A percentile compares a stretch with the other conserved stretches of the same genome.
These are phyloP conservation scores for Sesbania bispinosa DNA, from an alignment of 306 rosid genomes.

Conservation along the genomic window DNA sequence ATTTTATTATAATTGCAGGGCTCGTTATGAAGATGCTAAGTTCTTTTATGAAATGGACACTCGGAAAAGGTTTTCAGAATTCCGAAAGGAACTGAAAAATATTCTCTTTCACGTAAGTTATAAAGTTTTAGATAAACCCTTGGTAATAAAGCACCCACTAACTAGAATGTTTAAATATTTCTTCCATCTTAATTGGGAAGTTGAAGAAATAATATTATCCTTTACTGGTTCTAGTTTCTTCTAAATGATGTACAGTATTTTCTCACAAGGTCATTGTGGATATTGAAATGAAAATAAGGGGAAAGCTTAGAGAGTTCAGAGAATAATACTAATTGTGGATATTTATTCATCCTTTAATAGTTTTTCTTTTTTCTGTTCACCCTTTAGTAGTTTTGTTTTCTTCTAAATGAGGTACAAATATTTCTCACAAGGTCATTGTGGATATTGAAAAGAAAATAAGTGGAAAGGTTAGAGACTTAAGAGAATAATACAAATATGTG, in stretches of 20 bases:
- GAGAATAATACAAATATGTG: constrained; percentile 1
- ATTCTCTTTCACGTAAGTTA: constrained; percentile 85
- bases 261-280: not conserved
- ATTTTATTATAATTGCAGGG: constrained; percentile 51
- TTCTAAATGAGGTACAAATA: not conserved
- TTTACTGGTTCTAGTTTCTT: not conserved
- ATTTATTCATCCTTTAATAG: no score
- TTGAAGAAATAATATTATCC: not conserved
- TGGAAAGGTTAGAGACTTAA: not conserved
- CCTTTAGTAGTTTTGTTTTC: not conserved
- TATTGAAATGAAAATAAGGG: not conserved
- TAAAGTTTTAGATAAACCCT: not conserved
- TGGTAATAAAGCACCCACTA: not conserved
- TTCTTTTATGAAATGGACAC: constrained; percentile 88
- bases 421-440: not conserved
- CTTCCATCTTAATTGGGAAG: constrained; percentile 3
- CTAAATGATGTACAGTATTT: not conserved
- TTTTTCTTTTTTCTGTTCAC: not conserved
- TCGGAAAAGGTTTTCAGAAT: constrained; percentile 65
- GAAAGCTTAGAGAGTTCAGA: not conserved
- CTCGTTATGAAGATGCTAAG: constrained; percentile 97
- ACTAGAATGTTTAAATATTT: not conserved
- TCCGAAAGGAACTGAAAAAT: constrained; percentile 66
- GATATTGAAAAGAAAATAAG: not conserved
- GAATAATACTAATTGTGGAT: not conserved